phyloP scores from a whole-genome alignment of 1,139 yeast species.

The Suhomyces atakaporum region DNA sequence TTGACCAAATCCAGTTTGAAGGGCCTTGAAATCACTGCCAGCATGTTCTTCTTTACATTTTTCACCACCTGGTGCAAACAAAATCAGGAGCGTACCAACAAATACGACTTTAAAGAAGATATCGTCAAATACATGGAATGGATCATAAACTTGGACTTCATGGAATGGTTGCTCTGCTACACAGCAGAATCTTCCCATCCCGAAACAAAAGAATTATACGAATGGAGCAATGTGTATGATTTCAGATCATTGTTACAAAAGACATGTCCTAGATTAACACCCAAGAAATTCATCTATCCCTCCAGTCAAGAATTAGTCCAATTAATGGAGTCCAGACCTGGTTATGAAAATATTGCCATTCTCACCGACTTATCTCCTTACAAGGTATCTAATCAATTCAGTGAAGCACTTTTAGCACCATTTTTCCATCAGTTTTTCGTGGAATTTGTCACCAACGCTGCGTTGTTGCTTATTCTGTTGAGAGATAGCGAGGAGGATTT shows the following conservation, averaged over 20 bases:
- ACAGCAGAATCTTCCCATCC: constrained; percentile 63
- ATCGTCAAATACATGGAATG: constrained; percentile 42
- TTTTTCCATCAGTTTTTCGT: constrained; percentile 58
- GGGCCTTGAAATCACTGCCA: constrained; percentile 49
- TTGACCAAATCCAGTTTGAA: constrained; percentile 54
- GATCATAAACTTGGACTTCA: constrained; percentile 61
- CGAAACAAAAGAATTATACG: constrained; percentile 33
- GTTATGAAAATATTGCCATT: constrained; percentile 25
- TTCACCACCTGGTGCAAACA: constrained; percentile 73
- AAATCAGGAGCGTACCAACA: constrained; percentile 50
- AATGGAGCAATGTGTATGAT: constrained; percentile 56
- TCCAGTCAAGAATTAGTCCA: constrained; percentile 28
- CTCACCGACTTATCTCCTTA: constrained; percentile 25
- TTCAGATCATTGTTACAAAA: constrained; percentile 68
- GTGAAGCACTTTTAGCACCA: constrained; percentile 38
- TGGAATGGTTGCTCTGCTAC: constrained; percentile 73
- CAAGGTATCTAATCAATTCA: constrained; percentile 26
- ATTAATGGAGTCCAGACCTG: constrained; percentile 24
- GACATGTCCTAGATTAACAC: constrained; percentile 58
- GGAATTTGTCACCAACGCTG: constrained; percentile 67
- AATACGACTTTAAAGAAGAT: constrained; percentile 49
- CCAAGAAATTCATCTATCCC: constrained; percentile 39
- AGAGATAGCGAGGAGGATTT: constrained; percentile 88
- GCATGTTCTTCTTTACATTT: constrained; percentile 60
- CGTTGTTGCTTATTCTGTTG: constrained; percentile 76